phyloP scores from a whole-genome alignment of 306 rosid genomes.

The Citrullus colocynthis region DNA sequence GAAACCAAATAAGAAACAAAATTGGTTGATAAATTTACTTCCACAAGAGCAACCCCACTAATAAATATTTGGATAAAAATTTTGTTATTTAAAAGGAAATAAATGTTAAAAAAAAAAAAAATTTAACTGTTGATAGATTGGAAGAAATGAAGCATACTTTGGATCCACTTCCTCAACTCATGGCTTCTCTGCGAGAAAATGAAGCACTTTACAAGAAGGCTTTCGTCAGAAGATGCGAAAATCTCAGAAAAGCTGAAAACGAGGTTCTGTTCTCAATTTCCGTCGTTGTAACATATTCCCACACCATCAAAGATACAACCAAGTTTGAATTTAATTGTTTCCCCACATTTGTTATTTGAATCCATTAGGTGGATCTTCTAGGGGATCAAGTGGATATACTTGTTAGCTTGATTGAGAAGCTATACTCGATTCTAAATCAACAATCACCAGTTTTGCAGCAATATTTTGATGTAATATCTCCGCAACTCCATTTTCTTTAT shows the following conservation, averaged over 20 bases:
- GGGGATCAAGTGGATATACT: slow-evolving; percentile 90
- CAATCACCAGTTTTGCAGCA: slow-evolving; percentile 53
- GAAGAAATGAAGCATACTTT: slow-evolving; percentile 35
- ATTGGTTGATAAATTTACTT: not conserved
- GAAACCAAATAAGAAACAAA: not conserved
- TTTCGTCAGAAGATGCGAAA: slow-evolving; percentile 53
- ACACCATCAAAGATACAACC: not conserved
- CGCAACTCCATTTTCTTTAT: not conserved
- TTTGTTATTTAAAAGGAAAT: not conserved
- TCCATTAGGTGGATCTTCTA: slow-evolving; percentile 64
- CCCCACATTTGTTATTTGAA: not conserved
- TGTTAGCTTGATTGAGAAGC: slow-evolving; percentile 44
- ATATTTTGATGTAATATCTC: slow-evolving; percentile 35
- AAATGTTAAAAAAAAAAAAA: too few species aligned
- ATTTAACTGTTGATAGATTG: slow-evolving; percentile 32
- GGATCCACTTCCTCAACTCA: slow-evolving; percentile 17
- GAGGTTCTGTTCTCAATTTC: slow-evolving; percentile 35
- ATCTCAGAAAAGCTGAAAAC: slow-evolving; percentile 68
- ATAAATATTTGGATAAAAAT: not conserved
- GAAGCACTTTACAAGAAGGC: slow-evolving; percentile 44
- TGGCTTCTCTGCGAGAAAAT: slow-evolving; percentile 29
- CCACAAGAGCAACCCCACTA: not conserved
- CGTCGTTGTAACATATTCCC: too few species aligned
- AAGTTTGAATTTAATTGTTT: not conserved
- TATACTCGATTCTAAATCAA: slow-evolving; percentile 33